Evolutionary conservation across 257 asterid genomes (phyloP).

Genomic region (Solanum pinnatisectum): DNA sequence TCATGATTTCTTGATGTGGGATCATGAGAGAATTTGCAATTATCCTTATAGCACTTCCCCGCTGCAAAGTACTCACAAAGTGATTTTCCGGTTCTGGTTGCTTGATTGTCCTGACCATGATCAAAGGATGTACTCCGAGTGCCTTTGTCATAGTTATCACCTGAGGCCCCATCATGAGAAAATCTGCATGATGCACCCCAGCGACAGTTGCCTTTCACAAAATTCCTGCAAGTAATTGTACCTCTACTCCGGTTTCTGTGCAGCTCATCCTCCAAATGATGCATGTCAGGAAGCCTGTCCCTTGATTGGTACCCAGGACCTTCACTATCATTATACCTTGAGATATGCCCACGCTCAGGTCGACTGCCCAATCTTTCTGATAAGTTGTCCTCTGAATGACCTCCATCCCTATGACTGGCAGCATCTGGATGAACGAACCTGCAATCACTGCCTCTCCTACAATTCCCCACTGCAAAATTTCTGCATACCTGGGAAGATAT

Average conservation of each 20-base stretch:
- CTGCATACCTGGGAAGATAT: constrained; percentile 55
- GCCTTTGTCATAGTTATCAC: constrained; percentile 29
- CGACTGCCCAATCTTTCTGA: constrained; percentile 40
- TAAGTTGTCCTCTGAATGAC: constrained; percentile 22
- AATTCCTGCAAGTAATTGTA: constrained; percentile 49
- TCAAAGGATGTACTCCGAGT: constrained; percentile 30
- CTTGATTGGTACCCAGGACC: constrained; percentile 31
- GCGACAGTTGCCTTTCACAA: constrained; percentile 52
- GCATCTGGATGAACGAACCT: constrained; percentile 51
- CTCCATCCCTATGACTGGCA: constrained; percentile 21
- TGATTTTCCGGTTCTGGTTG: constrained; percentile 28
- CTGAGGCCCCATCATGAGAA: constrained; percentile 49
- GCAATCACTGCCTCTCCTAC: constrained; percentile 77
- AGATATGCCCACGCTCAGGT: constrained; percentile 25
- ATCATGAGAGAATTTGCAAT: constrained; percentile 64
- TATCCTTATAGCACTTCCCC: constrained; percentile 52
- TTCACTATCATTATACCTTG: constrained; percentile 31
- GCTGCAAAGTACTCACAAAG: constrained; percentile 61
- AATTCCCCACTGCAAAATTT: constrained; percentile 49
- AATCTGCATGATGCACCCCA: constrained; percentile 80
- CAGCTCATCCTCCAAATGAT: constrained; percentile 37
- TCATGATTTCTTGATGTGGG: constrained; percentile 25
- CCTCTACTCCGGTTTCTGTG: constrained; percentile 38
- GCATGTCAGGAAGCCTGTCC: constrained; percentile 31
- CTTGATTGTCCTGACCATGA: constrained; percentile 25